phyloP scores from a whole-genome alignment of 345 rosid species.

The Raphanus raphanistrum region DNA sequence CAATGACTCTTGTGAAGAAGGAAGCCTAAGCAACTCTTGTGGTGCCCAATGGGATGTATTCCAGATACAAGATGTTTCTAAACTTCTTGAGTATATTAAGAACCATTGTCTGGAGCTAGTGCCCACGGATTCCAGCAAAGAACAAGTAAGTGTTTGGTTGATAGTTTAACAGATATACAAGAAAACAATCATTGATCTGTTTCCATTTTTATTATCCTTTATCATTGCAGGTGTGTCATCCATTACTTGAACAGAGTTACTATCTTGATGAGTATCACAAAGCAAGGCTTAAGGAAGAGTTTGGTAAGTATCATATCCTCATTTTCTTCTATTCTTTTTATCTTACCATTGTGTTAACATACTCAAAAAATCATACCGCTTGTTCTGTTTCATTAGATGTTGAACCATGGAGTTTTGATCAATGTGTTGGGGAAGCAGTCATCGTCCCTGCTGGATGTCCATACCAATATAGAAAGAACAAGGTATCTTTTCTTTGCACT shows the following conservation, averaged over 20 bases:
- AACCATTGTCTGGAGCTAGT: slow-evolving; percentile 64
- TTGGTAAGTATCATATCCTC: slow-evolving; percentile 51
- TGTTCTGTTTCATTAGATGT: slow-evolving; percentile 49
- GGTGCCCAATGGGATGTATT: slow-evolving; percentile 97
- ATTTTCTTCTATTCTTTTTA: background rate
- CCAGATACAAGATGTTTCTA: slow-evolving; percentile 81
- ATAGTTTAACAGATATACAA: background rate
- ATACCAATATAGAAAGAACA: slow-evolving; percentile 78
- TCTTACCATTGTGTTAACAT: background rate
- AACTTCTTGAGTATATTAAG: slow-evolving; percentile 69
- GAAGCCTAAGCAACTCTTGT: slow-evolving; percentile 44
- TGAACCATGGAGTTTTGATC: slow-evolving; percentile 95
- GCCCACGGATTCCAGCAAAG: slow-evolving; percentile 37
- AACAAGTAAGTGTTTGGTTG: slow-evolving; percentile 52
- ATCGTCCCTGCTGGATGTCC: slow-evolving; percentile 93
- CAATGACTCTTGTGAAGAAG: slow-evolving; percentile 34
- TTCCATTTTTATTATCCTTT: slow-evolving; percentile 13
- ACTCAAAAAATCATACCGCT: background rate
- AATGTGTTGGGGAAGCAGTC: slow-evolving; percentile 92
- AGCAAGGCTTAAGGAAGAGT: slow-evolving; percentile 82
- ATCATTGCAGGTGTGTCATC: slow-evolving; percentile 65
- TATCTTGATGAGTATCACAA: slow-evolving; percentile 75
- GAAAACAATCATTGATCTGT: slow-evolving; percentile 15
- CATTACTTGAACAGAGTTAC: slow-evolving; percentile 78
- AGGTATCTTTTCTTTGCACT: slow-evolving; percentile 46